These are phyloP conservation scores for Trapa incisa DNA, from an alignment of 345 rosid genomes.

Conservation along the genomic window DNA sequence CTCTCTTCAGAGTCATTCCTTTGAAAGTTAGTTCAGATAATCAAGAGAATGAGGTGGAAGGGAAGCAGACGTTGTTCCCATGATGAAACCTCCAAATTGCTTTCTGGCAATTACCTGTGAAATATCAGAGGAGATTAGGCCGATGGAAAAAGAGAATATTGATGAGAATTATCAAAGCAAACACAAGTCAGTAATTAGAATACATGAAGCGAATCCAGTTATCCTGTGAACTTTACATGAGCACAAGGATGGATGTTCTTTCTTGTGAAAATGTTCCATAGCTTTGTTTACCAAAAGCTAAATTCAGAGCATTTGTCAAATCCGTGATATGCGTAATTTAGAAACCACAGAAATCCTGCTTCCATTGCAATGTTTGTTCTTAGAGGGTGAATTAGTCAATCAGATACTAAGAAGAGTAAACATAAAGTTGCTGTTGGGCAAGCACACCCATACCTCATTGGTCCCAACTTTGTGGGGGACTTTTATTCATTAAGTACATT, in stretches of 20 bases:
- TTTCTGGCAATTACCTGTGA: constrained; percentile 5
- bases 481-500: background rate
- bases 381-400: too few species aligned
- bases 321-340: too few species aligned
- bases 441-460: background rate
- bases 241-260: background rate
- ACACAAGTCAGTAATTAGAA: background rate
- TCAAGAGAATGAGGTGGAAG: background rate
- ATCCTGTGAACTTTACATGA: background rate
- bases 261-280: background rate
- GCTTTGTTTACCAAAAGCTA: background rate
- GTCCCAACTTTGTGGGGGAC: background rate
- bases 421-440: too few species aligned
- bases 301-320: too few species aligned
- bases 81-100: background rate
- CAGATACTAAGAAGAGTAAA: too few species aligned
- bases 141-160: background rate
- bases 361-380: too few species aligned
- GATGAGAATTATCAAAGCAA: background rate
- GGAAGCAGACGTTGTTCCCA: constrained; percentile 8
- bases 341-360: too few species aligned
- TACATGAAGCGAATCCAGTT: background rate
- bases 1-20: background rate
- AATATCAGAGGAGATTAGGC: background rate
- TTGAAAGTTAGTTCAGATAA: background rate